Evolutionary conservation across 495 filamentous ascomycete species (phyloP).

Genomic region (Ramalina intermedia): DNA sequence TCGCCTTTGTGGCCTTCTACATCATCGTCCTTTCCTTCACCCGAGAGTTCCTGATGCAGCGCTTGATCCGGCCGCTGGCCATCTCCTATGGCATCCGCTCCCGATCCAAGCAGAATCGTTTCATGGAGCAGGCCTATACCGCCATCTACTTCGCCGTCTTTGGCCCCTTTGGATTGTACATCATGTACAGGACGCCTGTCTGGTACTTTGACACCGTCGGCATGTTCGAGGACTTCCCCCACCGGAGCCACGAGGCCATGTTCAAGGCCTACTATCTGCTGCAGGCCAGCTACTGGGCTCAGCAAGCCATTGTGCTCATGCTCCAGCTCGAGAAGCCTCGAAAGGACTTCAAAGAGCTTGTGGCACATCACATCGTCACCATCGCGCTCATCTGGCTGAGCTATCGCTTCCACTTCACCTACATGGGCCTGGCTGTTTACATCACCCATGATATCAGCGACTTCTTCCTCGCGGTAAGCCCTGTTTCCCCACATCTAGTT

Average conservation of each 20-base stretch:
- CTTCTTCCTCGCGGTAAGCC: constrained; percentile 87
- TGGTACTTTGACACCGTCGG: constrained; percentile 93
- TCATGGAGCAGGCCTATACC: constrained; percentile 97
- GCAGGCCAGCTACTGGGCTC: constrained; percentile 90
- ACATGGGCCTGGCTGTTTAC: constrained; percentile 93
- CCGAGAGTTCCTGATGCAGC: constrained; percentile 94
- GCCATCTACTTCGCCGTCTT: constrained; percentile 86
- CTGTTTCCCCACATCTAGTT: neutral
- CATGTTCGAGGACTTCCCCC: constrained; percentile 89
- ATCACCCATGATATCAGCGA: constrained; percentile 93
- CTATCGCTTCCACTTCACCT: constrained; percentile 97
- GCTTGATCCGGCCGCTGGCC: constrained; percentile 68
- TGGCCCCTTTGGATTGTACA: constrained; percentile 76
- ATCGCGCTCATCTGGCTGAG: constrained; percentile 74
- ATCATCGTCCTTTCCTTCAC: constrained; percentile 81
- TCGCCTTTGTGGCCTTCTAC: constrained; percentile 83
- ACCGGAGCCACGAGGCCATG: constrained; percentile 63
- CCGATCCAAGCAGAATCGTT: constrained; percentile 71
- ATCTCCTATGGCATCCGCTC: constrained; percentile 52
- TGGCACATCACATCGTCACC: constrained; percentile 87
- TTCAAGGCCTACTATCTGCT: constrained; percentile 98
- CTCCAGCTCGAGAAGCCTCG: constrained; percentile 87
- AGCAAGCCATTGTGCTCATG: constrained; percentile 82
- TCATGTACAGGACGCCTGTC: constrained; percentile 81
- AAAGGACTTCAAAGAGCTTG: constrained; percentile 93